Evolutionary conservation across 2,329 filamentous ascomycete species (phyloP), one percentile per base, ranked within the genome.

Genomic region (Akanthomyces lecanii): DNA sequence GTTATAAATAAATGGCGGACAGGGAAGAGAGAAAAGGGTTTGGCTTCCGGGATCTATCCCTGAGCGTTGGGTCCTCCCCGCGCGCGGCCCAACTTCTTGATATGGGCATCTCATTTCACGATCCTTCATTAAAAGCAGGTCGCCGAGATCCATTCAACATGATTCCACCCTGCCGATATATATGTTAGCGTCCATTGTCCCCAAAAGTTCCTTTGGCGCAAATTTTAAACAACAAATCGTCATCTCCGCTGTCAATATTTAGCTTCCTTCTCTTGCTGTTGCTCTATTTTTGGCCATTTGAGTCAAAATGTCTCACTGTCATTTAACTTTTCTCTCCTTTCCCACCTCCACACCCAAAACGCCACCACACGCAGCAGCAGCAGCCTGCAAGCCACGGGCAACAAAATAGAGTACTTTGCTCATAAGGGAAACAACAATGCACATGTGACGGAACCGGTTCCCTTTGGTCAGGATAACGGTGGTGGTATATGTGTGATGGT

Each of bases 261-360:
- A 5, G 11, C 30, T 18, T 40, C 18, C 44, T 40, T 33, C 10
- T 36, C 42, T n/a, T 36, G 18, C 30, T 28, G 5, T 4, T 14
- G 36, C 57, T 60, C 57, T 60, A 60, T 60, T 60, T 60, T 60
- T 60, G 57, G 45, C 18, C 57, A 21, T 52, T 60, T 60, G 57
- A 44, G 45, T 60, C 57, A 60, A 58, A 23, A 47, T 60, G 57
- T 60, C 57, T 60, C 57, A 60, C 36, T 30, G 8, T 60, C 57
- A 60, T 60, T 60, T 60, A 38, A 38, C 33, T 38, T 38, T 4
- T 30, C 1, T 21, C 11, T n/a, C 28, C 42, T 48, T 30, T 30
- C 28, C 40, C 42, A 10, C 25, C 52, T 16, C 25, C 18, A 42
- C 10, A 21, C 18, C 40, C 40, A 30, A 30, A 4, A 40, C 44